Percentiles rank a stretch among this genome's conserved stretches.
These are phyloP conservation scores for Camptophora hylomeconis DNA, from an alignment of 2,329 filamentous ascomycete genomes.

Conservation along the genomic window DNA sequence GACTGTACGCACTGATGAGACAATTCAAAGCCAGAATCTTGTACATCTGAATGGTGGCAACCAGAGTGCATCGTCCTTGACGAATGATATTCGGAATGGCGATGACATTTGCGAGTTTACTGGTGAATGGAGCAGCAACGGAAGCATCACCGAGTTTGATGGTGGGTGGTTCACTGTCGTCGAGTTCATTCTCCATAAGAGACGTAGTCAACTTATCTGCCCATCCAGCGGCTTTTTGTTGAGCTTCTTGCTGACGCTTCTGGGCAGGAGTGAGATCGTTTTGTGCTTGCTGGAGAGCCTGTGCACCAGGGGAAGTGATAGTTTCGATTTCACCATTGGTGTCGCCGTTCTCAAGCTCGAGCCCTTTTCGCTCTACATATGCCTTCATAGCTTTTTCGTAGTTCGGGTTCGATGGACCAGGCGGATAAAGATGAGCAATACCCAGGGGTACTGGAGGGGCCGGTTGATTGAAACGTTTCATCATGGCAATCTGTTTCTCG, in stretches of 20 bases:
- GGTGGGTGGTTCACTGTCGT: slow-evolving; percentile 80
- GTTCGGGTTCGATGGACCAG: slow-evolving; percentile 82
- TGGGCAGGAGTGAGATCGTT: slow-evolving; percentile 38
- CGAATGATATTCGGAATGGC: slow-evolving; percentile 97
- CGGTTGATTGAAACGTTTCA: slow-evolving; percentile 91
- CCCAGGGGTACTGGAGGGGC: slow-evolving; percentile 79
- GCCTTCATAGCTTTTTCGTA: slow-evolving; percentile 83
- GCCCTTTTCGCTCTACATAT: slow-evolving; percentile 66
- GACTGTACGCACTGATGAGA: slow-evolving; percentile 90
- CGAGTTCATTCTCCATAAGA: slow-evolving; percentile 83
- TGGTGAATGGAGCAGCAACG: slow-evolving; percentile 92
- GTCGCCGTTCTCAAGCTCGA: slow-evolving; percentile 33
- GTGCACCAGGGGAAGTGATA: slow-evolving; percentile 54
- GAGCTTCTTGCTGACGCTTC: slow-evolving; percentile 42
- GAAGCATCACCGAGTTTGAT: slow-evolving; percentile 97
- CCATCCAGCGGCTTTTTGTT: slow-evolving; percentile 60
- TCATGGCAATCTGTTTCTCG: slow-evolving; percentile 84
- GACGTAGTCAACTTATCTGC: slow-evolving; percentile 74
- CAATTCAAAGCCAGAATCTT: slow-evolving; percentile 98
- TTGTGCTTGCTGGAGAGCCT: slow-evolving; percentile 40
- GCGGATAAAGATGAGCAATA: slow-evolving; percentile 89
- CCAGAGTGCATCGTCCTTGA: slow-evolving; percentile 91
- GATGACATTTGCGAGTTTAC: slow-evolving; percentile 91
- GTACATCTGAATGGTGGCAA: slow-evolving; percentile 99
- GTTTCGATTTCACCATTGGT: slow-evolving; percentile 45